Evolutionary conservation across 805 yeast genomes (phyloP), one percentile per base, ranked within the genome.

Genomic region (Teunomyces atbi): DNA sequence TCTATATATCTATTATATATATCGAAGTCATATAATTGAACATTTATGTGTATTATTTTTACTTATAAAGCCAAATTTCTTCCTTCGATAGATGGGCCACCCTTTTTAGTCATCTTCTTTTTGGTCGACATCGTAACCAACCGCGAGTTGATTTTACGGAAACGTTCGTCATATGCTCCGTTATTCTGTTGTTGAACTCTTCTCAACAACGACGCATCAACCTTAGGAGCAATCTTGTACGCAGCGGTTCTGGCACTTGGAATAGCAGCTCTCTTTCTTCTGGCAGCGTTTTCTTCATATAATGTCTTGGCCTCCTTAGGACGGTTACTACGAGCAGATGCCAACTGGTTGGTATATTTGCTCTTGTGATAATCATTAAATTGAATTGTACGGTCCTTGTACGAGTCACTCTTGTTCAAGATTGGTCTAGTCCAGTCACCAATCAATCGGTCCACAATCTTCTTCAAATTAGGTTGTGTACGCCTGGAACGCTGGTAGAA

Each of bases 361-460:
- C 74, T 75, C 60, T 80, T 78, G 64, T 85, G 86, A 67, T 87
- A 90, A 39, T 80, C 81, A 50, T 81, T 78, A 50, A 83, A 78
- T 57, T 78, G 78, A 50, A 92, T 84, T 50, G 81, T 75, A 68
- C 88, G 83, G 66, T 92, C 97, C 65, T 94, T 83, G 73, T 91
- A 92, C 58, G 91, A 89, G 66, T 92, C 98, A 3, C 95, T 85
- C 50, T 96, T 85, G 55, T 96, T 96, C 77, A 94, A 88, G 51
- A 94, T 89, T 38, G 99, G 99, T 68, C 99, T 81, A 6, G 97
- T 92, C 99, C 99, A 94, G 64, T 90, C 96, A 20, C 96, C 96
- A 54, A 94, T 86, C 50, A 94, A 73, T 61, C 83, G 83, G 61
- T 94, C 98, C 5, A 96, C 98, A 33, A 84, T 76, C 62, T 95